Percentiles rank a stretch among this genome's conserved stretches.
Evolutionary conservation across 78 protist genomes (phyloP).

Genomic region (Polysphondylium violaceum): DNA sequence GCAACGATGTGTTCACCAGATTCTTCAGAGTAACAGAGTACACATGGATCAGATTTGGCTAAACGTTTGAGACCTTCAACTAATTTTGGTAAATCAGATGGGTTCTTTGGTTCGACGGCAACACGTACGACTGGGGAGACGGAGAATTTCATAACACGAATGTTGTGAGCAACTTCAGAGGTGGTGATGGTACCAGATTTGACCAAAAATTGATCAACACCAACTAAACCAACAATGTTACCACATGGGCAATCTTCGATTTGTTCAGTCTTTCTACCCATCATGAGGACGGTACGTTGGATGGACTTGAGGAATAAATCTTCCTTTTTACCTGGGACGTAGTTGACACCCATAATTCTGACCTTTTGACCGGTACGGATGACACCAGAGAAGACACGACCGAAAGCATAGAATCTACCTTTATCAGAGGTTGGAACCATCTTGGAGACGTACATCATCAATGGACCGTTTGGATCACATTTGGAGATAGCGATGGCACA

Average conservation of each 20-base stretch:
- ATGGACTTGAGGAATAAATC: slow-evolving; percentile 96
- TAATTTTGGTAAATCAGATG: slow-evolving; percentile 98
- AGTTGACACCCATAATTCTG: slow-evolving; percentile 98
- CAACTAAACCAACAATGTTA: slow-evolving; percentile 98
- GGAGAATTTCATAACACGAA: slow-evolving; percentile 98
- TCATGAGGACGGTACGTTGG: slow-evolving; percentile 99
- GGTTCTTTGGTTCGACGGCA: slow-evolving; percentile 99
- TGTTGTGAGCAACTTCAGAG: slow-evolving; percentile 93
- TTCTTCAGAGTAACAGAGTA: slow-evolving; percentile 92
- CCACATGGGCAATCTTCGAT: slow-evolving; percentile 97
- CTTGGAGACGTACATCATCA: slow-evolving; percentile 99
- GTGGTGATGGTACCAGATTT: slow-evolving; percentile 99
- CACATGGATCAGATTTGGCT: slow-evolving; percentile 98
- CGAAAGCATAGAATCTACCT: slow-evolving; percentile 99
- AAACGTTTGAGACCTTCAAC: slow-evolving; percentile 99
- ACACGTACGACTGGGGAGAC: slow-evolving; percentile 99
- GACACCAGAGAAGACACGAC: slow-evolving; percentile 99
- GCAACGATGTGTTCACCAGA: slow-evolving; percentile 99
- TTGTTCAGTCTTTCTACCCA: slow-evolving; percentile 98
- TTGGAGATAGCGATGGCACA: slow-evolving; percentile 81
- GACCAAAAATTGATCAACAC: slow-evolving; percentile 99
- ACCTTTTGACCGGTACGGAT: slow-evolving; percentile 97
- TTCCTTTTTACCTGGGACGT: slow-evolving; percentile 96
- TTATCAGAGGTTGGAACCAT: slow-evolving; percentile 99
- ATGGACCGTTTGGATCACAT: slow-evolving; percentile 98